Percentiles rank a stretch among this genome's conserved stretches.
phyloP scores from a whole-genome alignment of 139 green algal genomes.

The Helicosporidium sp. region DNA sequence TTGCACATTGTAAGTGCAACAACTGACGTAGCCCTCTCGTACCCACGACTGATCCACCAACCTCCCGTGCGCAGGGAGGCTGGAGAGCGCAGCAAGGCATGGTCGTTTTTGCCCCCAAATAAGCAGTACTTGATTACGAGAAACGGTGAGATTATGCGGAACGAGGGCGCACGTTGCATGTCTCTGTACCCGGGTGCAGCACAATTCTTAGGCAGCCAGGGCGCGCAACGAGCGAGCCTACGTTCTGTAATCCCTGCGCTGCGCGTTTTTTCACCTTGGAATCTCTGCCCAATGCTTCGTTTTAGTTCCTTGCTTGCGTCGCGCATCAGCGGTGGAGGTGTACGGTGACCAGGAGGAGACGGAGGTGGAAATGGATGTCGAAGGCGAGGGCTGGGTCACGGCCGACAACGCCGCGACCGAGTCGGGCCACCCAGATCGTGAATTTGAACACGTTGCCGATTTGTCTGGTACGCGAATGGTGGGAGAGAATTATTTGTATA shows the following conservation, averaged over 20 bases:
- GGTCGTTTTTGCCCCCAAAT: slow-evolving; percentile 41
- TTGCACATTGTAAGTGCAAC: background rate
- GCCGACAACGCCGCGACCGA: slow-evolving; percentile 7
- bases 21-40: background rate
- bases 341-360: slow-evolving; percentile 14
- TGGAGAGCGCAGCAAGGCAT: slow-evolving; percentile 39
- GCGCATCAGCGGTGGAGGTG: slow-evolving; percentile 39
- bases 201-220: too few relatives aligned
- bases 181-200: too few relatives aligned
- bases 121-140: slow-evolving; percentile 79
- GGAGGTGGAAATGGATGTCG: slow-evolving; percentile 25
- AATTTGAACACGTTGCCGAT: too few relatives aligned
- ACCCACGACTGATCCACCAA: background rate
- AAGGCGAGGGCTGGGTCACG: slow-evolving; percentile 47
- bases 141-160: too few relatives aligned
- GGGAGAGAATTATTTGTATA: too few relatives aligned
- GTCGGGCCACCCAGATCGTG: too few relatives aligned
- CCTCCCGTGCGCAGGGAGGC: slow-evolving; percentile 32
- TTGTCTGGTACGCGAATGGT: too few relatives aligned
- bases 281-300: background rate
- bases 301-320: slow-evolving; percentile 61
- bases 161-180: too few relatives aligned
- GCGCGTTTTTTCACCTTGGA: background rate
- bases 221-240: too few relatives aligned
- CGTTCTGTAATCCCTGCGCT: background rate